Evolutionary conservation across 176 grass and related monocot genomes (phyloP).

Genomic region (Alopecurus myosuroides): DNA sequence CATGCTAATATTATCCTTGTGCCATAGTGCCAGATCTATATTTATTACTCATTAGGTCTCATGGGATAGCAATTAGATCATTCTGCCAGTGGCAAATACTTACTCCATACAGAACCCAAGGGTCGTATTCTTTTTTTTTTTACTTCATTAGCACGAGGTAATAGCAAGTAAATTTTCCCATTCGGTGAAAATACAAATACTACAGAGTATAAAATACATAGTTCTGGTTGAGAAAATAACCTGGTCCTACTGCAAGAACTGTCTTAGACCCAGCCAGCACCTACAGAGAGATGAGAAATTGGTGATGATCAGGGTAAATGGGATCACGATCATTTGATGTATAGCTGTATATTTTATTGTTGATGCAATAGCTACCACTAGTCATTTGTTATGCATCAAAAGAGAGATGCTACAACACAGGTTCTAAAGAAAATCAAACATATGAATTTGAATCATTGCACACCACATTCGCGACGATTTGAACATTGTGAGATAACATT

Average conservation of each 20-base stretch:
- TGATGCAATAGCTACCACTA: not conserved
- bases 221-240: slow-evolving; percentile 32
- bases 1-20: not conserved
- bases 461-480: not conserved
- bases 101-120: not conserved
- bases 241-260: slow-evolving; percentile 95
- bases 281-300: slow-evolving; percentile 41
- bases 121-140: not conserved
- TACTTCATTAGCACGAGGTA: not conserved
- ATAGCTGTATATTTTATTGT: not conserved
- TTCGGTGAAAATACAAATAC: not conserved
- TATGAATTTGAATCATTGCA: not conserved
- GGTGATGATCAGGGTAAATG: not conserved
- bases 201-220: not conserved
- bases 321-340: slow-evolving; percentile 1
- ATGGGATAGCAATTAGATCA: not conserved
- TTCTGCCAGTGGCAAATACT: not conserved
- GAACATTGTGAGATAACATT: not conserved
- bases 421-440: not conserved
- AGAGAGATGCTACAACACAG: not conserved
- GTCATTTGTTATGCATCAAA: not conserved
- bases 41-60: not conserved
- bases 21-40: not conserved
- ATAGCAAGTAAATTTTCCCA: not conserved
- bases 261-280: slow-evolving; percentile 86